Evolutionary conservation across 2,329 filamentous ascomycete species (phyloP).

Genomic region (Rutstroemia sydowiana): DNA sequence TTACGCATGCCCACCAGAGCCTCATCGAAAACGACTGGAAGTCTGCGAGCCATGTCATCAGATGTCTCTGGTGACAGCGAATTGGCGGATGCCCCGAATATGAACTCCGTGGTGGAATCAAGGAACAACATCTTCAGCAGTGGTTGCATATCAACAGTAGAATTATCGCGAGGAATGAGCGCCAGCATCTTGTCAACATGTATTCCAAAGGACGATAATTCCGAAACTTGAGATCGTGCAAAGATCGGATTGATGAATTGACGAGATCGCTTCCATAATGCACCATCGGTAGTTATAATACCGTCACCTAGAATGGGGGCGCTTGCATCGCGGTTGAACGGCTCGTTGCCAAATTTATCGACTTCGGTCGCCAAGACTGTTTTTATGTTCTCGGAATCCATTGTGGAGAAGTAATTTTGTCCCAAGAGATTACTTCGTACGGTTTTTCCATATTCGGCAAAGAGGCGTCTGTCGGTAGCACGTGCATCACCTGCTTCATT

Average conservation of each 20-base stretch:
- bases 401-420: slow-evolving; percentile 28
- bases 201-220: slow-evolving; percentile 49
- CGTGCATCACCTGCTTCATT: neutral
- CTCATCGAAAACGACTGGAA: no score
- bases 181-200: slow-evolving; percentile 52
- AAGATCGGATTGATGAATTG: slow-evolving; percentile 48
- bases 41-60: no score
- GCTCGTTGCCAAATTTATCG: slow-evolving; percentile 42
- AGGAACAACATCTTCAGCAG: slow-evolving; percentile 58
- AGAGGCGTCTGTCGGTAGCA: neutral
- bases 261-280: slow-evolving; percentile 41
- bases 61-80: slow-evolving; percentile 13
- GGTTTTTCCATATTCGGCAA: slow-evolving; percentile 8
- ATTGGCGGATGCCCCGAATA: slow-evolving; percentile 24
- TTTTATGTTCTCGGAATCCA: slow-evolving; percentile 48
- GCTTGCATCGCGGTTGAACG: slow-evolving; percentile 35
- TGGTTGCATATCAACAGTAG: slow-evolving; percentile 50
- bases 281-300: slow-evolving; percentile 47
- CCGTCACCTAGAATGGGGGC: slow-evolving; percentile 44
- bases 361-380: slow-evolving; percentile 47
- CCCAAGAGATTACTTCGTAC: slow-evolving; percentile 3
- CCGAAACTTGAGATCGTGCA: slow-evolving; percentile 37
- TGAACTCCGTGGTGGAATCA: slow-evolving; percentile 37
- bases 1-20: no score
- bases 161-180: slow-evolving; percentile 46